Percentiles rank a stretch among this genome's conserved stretches.
Conservation (phyloP, 495 filamentous ascomycete genomes). For the Aspergillus indologenus region DNA sequence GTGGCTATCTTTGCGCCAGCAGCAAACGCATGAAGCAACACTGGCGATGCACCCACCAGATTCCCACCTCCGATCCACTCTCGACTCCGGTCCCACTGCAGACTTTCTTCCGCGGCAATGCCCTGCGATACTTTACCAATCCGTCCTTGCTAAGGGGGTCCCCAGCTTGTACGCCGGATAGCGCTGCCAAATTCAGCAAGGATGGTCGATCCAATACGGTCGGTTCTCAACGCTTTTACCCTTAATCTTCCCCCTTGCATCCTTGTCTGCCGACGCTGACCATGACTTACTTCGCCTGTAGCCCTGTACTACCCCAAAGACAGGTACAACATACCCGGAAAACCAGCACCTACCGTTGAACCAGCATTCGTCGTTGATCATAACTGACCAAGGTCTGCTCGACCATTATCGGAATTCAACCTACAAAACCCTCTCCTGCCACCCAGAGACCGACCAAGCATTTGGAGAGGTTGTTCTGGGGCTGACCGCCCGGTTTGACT, state of each 20-base stretch:
- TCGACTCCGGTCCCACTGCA: constrained; percentile 23
- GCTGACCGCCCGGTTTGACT: constrained; percentile 22
- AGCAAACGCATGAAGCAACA: constrained; percentile 33
- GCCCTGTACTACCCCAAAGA: too few relatives aligned
- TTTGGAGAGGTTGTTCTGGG: constrained; percentile 24
- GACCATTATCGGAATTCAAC: constrained; percentile 21
- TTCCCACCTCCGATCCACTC: constrained; percentile 1
- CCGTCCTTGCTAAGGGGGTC: not conserved
- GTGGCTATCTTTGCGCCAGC: constrained; percentile 27
- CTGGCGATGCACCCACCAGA: constrained; percentile 23
- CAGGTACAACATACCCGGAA: too few relatives aligned
- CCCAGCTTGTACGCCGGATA: not conserved
- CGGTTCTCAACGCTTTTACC: too few relatives aligned
- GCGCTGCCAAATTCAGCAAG: constrained; percentile 1
- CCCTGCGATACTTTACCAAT: constrained; percentile 27
- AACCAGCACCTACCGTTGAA: too few relatives aligned
- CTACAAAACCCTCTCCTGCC: constrained; percentile 18
- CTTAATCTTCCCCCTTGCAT: too few relatives aligned
- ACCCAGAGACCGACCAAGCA: constrained; percentile 13
- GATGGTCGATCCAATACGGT: not conserved
- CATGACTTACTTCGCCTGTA: too few relatives aligned
- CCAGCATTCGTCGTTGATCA: constrained; percentile 11
- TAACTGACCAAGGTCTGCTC: constrained; percentile 14
- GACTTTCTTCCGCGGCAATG: constrained; percentile 30
- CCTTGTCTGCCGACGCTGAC: too few relatives aligned